phyloP scores from a whole-genome alignment of 2,329 filamentous ascomycete genomes.

The Rutstroemia sp. region DNA sequence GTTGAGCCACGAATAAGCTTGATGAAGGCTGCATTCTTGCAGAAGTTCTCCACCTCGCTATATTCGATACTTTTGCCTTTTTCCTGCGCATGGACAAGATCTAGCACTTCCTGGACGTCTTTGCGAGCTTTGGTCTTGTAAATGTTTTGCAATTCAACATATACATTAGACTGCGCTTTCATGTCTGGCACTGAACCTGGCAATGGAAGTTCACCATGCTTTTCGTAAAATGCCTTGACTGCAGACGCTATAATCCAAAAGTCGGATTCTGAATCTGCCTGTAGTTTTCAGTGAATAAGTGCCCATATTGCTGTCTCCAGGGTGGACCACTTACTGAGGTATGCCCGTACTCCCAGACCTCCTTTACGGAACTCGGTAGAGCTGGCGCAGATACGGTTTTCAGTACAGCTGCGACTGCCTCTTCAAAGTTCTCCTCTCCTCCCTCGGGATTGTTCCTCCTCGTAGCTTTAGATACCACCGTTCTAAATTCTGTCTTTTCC shows the following conservation, averaged over 20 bases:
- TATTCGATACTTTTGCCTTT: conserved; percentile 50
- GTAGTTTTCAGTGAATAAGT: too few species aligned
- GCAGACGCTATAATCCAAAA: conserved; percentile 91
- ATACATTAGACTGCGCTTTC: conserved; percentile 89
- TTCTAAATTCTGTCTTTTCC: conserved; percentile 79
- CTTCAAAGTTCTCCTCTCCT: conserved; percentile 94
- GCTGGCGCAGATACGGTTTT: conserved; percentile 70
- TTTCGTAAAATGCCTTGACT: conserved; percentile 66
- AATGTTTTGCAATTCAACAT: conserved; percentile 83
- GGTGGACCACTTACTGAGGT: conserved; percentile 40
- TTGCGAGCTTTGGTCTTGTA: conserved; percentile 83
- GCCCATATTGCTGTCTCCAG: too few species aligned
- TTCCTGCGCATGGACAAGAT: conserved; percentile 47
- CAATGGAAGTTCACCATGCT: conserved; percentile 68
- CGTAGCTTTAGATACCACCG: conserved; percentile 57
- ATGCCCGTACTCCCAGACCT: conserved; percentile 66
- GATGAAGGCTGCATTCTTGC: conserved; percentile 90
- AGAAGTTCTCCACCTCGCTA: conserved; percentile 81
- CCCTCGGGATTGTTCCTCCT: conserved; percentile 72
- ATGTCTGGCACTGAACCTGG: conserved; percentile 90
- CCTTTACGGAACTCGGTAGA: conserved; percentile 60
- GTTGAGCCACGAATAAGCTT: conserved; percentile 62
- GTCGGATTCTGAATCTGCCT: conserved; percentile 45
- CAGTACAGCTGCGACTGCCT: conserved; percentile 79
- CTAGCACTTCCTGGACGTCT: conserved; percentile 69